Base-by-base conservation (phyloP, 2,329 filamentous ascomycete species). In the Ilyonectria robusta region DNA sequence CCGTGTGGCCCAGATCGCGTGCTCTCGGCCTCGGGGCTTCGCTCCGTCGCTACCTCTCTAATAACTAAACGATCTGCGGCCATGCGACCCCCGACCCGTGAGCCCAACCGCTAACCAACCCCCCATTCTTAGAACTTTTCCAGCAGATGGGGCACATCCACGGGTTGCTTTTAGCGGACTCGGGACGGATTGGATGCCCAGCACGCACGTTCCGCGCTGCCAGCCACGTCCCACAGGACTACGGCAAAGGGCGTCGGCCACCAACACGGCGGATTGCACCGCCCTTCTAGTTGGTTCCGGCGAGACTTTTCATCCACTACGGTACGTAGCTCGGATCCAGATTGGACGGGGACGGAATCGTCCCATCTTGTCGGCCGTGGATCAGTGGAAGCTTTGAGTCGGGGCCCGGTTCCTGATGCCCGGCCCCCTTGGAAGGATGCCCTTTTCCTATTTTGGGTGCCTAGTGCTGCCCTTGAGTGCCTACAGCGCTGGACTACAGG, bases 281-380 rank as follows among this genome's bases (percentile, higher is more conserved):
- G 48, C 40, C 42, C 33, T 55, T 40, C 13, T 42, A 48, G 46
- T 29, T 23, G 47, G 15, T 37, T 29, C 13, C 15, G 26, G 19
- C 19, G 21, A 33, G 50, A 35, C 50, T 35, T n/a, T 42, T 17
- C 40, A 29, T 21, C 63, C 63, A 61, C 46, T 66, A 53, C 46
- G 58, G 40, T 58, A 51, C 40, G 56, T 47, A 56, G 53, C 58
- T 53, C 26, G 21, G 50, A 60, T 44, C 50, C 62, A 65, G 44
- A 65, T 65, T 54, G 42, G 50, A 56, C 15, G 62, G 11, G 26
- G 29, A 26, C 37, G 21, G 51, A 37, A 66, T 66, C 63, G 37
- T 61, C 44, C 51, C 63, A 66, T 61, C 46, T 47, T 44, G 29
- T 46, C 35, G 48, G 35, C 46, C 46, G 40, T 60, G 56, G 26